Conservation (phyloP, 2,329 filamentous ascomycete species). For the Colletotrichum kahawae region DNA sequence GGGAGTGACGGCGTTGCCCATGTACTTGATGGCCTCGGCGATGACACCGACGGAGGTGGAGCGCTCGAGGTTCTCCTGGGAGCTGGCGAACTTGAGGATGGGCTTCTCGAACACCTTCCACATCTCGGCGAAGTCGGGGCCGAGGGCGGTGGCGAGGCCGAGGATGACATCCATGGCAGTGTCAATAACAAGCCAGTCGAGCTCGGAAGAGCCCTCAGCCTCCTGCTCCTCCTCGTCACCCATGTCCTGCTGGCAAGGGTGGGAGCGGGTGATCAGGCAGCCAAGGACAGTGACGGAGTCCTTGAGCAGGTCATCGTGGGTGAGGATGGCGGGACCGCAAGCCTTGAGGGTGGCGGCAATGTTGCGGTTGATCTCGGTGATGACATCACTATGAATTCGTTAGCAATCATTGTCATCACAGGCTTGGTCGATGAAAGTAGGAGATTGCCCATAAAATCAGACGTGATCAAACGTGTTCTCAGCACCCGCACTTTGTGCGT, state of each 20-base stretch:
- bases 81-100: constrained; percentile 85
- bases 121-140: constrained; percentile 79
- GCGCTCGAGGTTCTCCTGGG: constrained; percentile 85
- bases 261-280: constrained; percentile 84
- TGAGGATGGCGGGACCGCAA: constrained; percentile 85
- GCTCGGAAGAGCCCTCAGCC: constrained; percentile 86
- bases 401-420: constrained; percentile 39
- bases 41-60: constrained; percentile 90
- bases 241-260: constrained; percentile 91
- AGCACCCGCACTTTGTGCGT: constrained; percentile 86
- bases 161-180: constrained; percentile 91
- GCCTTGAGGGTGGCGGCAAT: constrained; percentile 88
- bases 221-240: constrained; percentile 78
- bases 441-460: constrained; percentile 34
- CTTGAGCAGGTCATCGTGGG: constrained; percentile 74
- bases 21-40: constrained; percentile 87
- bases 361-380: constrained; percentile 95
- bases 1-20: constrained; percentile 80
- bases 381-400: constrained; percentile 69
- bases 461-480: constrained; percentile 71
- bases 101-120: constrained; percentile 98
- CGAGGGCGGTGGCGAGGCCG: constrained; percentile 82
- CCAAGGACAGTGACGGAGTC: constrained; percentile 78
- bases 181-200: constrained; percentile 96
- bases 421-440: constrained; percentile 8